Evolutionary conservation across 140 eudicot genomes (phyloP), one percentile per base, ranked within the genome.

Genomic region (Cichorium intybus): DNA sequence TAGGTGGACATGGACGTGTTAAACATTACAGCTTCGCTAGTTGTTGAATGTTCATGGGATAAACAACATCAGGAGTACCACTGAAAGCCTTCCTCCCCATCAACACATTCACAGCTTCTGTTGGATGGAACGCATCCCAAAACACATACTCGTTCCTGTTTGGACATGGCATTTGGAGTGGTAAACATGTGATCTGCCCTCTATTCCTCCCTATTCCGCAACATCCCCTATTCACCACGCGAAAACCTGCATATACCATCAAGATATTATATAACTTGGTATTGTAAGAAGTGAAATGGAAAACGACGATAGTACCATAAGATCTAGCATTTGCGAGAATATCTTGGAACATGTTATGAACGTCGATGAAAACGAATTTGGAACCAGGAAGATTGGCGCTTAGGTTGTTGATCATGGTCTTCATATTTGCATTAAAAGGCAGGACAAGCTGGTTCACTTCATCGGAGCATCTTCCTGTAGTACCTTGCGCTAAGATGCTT

Each of bases 111-210:
- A 85, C 97, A 1, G 95, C 94, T 60, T 73, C 95, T 8, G 97
- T 91, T 7, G 97, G 97, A 66, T 91, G 97, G 12, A 87, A 91
- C 5, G 97, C 97, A 24, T 91, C 97, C 96, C 96, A 91, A 59
- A 87, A 91, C 22, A 91, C 82, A 29, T 91, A 87, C 71, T 77
- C 72, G 1, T 82, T 66, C 48, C 97, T 79, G 66, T 91, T 76
- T 6, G 61, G 58, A 64, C 97, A 91, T 1, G 96, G 97, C 16
- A 58, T 75, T 72, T 91, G 91, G n/a, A 91, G 59, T 10, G 97
- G 97, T 41, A 91, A 79, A 56, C 97, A 91, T 11, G 97, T 85
- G 22, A 91, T 81, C 52, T 91, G 91, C 31, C 97, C 97, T 52
- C 90, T 74, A 72, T 91, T 91, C 61, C 95, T 62, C 18, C 97